Evolutionary conservation across 2,329 filamentous ascomycete species (phyloP), one percentile per base, ranked within the genome.

Genomic region (Coniochaeta ligniaria): DNA sequence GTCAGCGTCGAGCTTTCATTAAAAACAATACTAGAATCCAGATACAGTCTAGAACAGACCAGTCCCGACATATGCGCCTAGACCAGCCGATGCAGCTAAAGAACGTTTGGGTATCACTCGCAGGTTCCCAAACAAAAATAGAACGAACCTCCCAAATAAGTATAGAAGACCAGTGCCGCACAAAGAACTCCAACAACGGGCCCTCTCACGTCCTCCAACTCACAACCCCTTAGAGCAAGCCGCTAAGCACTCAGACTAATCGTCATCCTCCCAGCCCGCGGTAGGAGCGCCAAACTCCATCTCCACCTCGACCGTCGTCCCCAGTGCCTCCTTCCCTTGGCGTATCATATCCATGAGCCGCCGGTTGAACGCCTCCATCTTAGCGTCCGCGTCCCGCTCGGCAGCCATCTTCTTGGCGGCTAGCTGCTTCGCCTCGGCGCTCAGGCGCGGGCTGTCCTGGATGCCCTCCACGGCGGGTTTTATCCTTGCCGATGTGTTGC

Each of bases 251-350:
- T n/a, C n/a, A n/a, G 11, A 24, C 43, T 47, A 52, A 6, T 52
- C 47, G 20, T 52, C 47, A n/a, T 52, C 47, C 47, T 52, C 47
- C 47, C 47, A 52, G 3, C 47, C 47, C 17, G 47, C 47, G 16
- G 47, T 52, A 31, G 47, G 47, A 22, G 26, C 26, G 2, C 47
- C 47, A 17, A 52, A 17, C 24, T 52, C 54, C 54, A 57, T 75
- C 71, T 84, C 81, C 50, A 92, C 80, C 69, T 90, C 86, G 57
- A 91, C 78, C 45, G 79, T 89, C 22, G 89, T 90, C 2, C 88
- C 93, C 20, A 99, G 75, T 1, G 95, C 95, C 72, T 95, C 89
- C 67, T 89, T 89, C 0, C 93, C 95, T 73, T 98, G 89, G 1
- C 87, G 82, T 60, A 99, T 96, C 89, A 99, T 92, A 36, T 88